phyloP scores from a whole-genome alignment of 371 early-diverging fungal species.

The Rhizomucor pusillus region DNA sequence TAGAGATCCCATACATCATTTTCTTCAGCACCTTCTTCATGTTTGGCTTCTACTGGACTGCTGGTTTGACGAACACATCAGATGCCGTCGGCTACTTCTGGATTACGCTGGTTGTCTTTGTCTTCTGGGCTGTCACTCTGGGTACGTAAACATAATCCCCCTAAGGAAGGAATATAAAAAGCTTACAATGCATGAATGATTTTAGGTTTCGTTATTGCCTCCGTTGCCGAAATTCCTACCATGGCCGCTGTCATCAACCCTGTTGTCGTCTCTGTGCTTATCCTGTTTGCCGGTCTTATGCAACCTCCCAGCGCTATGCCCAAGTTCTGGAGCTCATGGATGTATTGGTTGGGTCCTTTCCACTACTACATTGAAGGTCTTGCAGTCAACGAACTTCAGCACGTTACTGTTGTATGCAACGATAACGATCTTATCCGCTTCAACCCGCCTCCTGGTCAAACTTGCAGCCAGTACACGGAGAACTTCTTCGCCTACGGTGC shows the following conservation, averaged over 20 bases:
- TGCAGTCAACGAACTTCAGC: constrained; percentile 58
- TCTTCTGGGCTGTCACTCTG: constrained; percentile 62
- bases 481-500: constrained; percentile 37
- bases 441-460: constrained; percentile 51
- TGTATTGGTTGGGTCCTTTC: constrained; percentile 66
- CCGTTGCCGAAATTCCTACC: constrained; percentile 22
- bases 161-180: constrained; percentile 6
- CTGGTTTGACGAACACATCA: constrained; percentile 48
- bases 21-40: constrained; percentile 44
- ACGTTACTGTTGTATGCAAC: constrained; percentile 43
- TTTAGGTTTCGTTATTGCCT: constrained; percentile 54
- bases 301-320: constrained; percentile 60
- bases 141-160: constrained; percentile 43
- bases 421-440: constrained; percentile 43
- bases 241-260: constrained; percentile 66
- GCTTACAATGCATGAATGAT: background rate
- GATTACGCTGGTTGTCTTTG: constrained; percentile 51
- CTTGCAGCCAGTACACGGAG: constrained; percentile 52
- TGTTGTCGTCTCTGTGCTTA: constrained; percentile 51
- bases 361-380: constrained; percentile 68
- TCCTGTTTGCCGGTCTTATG: constrained; percentile 66
- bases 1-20: constrained; percentile 54
- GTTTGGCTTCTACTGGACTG: constrained; percentile 65
- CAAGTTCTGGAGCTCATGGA: constrained; percentile 66
- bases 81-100: constrained; percentile 55